Conservation (phyloP, 805 yeast genomes). For the Candida xyloterini region DNA sequence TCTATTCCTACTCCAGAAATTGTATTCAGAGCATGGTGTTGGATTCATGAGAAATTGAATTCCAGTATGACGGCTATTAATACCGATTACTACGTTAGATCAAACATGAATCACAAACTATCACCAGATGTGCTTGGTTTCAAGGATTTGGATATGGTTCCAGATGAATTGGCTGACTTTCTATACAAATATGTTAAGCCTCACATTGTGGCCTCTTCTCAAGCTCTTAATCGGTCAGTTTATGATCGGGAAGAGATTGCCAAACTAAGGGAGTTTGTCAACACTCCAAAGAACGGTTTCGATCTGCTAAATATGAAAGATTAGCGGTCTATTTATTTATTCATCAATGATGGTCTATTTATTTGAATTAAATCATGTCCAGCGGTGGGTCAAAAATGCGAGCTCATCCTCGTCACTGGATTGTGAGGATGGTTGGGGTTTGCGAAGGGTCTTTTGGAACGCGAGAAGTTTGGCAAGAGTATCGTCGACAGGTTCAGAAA, state of each 20-base stretch:
- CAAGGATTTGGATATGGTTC: slow-evolving; percentile 66
- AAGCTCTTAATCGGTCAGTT: slow-evolving; percentile 36
- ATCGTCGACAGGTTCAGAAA: neutral
- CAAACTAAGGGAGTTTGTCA: slow-evolving; percentile 36
- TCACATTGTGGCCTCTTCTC: slow-evolving; percentile 35
- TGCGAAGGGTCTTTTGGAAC: slow-evolving; percentile 4
- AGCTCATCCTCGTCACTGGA: slow-evolving; percentile 7
- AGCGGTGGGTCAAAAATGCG: slow-evolving; percentile 16
- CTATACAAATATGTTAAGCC: slow-evolving; percentile 42
- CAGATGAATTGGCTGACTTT: slow-evolving; percentile 50
- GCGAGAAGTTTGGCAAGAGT: slow-evolving; percentile 8
- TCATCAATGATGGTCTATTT: slow-evolving; percentile 3
- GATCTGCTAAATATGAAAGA: slow-evolving; percentile 31
- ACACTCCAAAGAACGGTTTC: slow-evolving; percentile 33
- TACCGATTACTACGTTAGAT: slow-evolving; percentile 74
- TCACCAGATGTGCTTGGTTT: slow-evolving; percentile 55
- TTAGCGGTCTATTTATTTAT: slow-evolving; percentile 6
- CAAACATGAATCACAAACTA: slow-evolving; percentile 56
- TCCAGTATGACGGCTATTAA: slow-evolving; percentile 40
- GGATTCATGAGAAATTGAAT: slow-evolving; percentile 44
- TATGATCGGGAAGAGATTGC: slow-evolving; percentile 35
- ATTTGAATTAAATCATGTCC: slow-evolving; percentile 4
- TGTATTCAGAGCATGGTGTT: slow-evolving; percentile 27
- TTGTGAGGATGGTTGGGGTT: slow-evolving; percentile 11
- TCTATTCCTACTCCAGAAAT: slow-evolving; percentile 41